These are phyloP conservation scores for Paecilomyces formosus DNA, from an alignment of 2,329 filamentous ascomycete species.

Conservation along the genomic window DNA sequence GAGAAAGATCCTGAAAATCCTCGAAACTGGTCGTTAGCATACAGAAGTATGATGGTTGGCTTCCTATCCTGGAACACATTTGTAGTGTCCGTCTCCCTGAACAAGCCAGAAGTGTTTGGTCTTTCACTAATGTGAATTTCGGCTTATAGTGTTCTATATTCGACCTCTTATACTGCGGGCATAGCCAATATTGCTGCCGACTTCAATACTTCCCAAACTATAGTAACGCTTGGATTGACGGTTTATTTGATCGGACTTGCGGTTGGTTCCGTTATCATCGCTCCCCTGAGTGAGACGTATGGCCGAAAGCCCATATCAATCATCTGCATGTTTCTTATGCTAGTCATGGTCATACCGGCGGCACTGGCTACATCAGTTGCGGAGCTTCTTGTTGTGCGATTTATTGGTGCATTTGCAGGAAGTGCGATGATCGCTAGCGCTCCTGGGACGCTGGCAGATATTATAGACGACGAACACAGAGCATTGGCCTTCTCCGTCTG, in stretches of 20 bases:
- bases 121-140: slow-evolving; percentile 8
- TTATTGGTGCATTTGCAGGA: slow-evolving; percentile 67
- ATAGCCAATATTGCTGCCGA: slow-evolving; percentile 61
- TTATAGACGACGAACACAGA: slow-evolving; percentile 71
- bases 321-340: slow-evolving; percentile 56
- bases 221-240: slow-evolving; percentile 69
- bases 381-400: slow-evolving; percentile 63
- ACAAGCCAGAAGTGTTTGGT: not conserved
- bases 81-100: slow-evolving; percentile 36
- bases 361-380: slow-evolving; percentile 61
- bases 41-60: slow-evolving; percentile 48
- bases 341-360: slow-evolving; percentile 63
- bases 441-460: slow-evolving; percentile 75
- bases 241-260: slow-evolving; percentile 72
- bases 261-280: slow-evolving; percentile 62
- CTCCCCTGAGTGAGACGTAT: slow-evolving; percentile 53
- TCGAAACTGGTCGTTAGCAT: slow-evolving; percentile 57
- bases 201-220: slow-evolving; percentile 51
- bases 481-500: slow-evolving; percentile 79
- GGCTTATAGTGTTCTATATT: slow-evolving; percentile 54
- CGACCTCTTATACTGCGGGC: slow-evolving; percentile 69
- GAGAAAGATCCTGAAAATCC: slow-evolving; percentile 39
- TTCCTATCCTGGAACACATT: slow-evolving; percentile 53
- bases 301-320: slow-evolving; percentile 55
- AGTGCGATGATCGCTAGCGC: slow-evolving; percentile 77